phyloP scores from a whole-genome alignment of 768 basidiomycete species.

The Boletus tomentosulus region DNA sequence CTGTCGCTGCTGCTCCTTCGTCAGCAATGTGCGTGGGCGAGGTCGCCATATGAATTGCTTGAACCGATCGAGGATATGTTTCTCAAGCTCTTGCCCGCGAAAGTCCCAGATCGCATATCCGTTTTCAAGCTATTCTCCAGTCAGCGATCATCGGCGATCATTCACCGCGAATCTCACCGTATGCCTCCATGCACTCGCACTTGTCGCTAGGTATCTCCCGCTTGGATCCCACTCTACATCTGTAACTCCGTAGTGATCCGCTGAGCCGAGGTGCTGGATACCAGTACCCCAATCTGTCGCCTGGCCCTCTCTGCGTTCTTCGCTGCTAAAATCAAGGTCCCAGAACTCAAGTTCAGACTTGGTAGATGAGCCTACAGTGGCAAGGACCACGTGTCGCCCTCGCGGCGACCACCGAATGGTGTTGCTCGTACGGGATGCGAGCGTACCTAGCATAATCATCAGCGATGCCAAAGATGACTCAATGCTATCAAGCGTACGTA shows the following conservation, averaged over 20 bases:
- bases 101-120: constrained; percentile 98
- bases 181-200: constrained; percentile 93
- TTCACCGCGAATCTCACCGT: constrained; percentile 52
- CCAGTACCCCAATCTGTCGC: constrained; percentile 75
- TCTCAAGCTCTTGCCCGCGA: constrained; percentile 91
- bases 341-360: constrained; percentile 99
- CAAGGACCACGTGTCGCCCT: constrained; percentile 92
- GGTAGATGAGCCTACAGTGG: constrained; percentile 89
- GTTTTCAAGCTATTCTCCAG: constrained; percentile 73
- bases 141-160: constrained; percentile 7
- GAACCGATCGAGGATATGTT: constrained; percentile 87
- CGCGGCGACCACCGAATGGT: constrained; percentile 96
- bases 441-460: constrained; percentile 49
- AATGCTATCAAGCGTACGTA: constrained; percentile 51
- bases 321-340: constrained; percentile 90
- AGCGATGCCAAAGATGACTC: constrained; percentile 2
- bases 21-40: constrained; percentile 82
- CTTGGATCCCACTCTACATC: constrained; percentile 99
- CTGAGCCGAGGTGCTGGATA: constrained; percentile 79
- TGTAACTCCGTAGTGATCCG: constrained; percentile 96
- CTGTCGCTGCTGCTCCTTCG: constrained; percentile 81
- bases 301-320: constrained; percentile 46
- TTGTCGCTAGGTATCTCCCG: constrained; percentile 89
- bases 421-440: constrained; percentile 83
- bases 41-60: constrained; percentile 99